Evolutionary conservation across 768 basidiomycete species (phyloP).

Genomic region (Pleurotus eryngii): DNA sequence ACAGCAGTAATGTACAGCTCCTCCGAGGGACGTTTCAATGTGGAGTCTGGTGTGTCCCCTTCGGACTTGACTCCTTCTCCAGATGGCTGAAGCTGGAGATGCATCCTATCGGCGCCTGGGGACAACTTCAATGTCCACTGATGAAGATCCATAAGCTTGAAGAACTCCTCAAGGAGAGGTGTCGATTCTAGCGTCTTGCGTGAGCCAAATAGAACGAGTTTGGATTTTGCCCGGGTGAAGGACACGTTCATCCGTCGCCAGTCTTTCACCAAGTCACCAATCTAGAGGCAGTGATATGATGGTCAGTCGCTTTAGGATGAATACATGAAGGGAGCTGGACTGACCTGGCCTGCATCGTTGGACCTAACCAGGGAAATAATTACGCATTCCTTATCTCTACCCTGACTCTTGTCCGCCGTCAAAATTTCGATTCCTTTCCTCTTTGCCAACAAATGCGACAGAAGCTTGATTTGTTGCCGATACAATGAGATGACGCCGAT

Average conservation of each 20-base stretch:
- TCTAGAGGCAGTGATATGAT: conserved; percentile 36
- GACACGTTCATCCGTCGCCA: conserved; percentile 97
- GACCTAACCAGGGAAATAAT: conserved; percentile 91
- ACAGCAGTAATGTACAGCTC: neutral
- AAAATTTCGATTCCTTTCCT: conserved; percentile 72
- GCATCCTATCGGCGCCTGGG: conserved; percentile 48
- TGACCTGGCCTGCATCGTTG: conserved; percentile 71
- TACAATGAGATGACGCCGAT: conserved; percentile 91
- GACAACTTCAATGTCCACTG: conserved; percentile 71
- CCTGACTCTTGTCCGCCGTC: conserved; percentile 92
- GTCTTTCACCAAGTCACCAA: conserved; percentile 91
- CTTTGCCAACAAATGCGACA: conserved; percentile 60
- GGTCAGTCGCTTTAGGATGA: neutral
- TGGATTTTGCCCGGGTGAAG: conserved; percentile 88
- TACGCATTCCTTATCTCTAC: conserved; percentile 93
- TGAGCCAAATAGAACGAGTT: conserved; percentile 90
- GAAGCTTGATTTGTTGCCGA: conserved; percentile 91
- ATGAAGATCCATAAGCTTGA: conserved; percentile 67
- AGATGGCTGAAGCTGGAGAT: conserved; percentile 20
- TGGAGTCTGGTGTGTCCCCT: neutral
- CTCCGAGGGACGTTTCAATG: neutral
- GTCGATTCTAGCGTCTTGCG: conserved; percentile 66
- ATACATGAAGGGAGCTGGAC: conserved; percentile 21
- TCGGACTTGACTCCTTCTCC: neutral
- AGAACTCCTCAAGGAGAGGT: conserved; percentile 68